Conservation (phyloP, 208 protist genomes). For the Porcisia deanei region DNA sequence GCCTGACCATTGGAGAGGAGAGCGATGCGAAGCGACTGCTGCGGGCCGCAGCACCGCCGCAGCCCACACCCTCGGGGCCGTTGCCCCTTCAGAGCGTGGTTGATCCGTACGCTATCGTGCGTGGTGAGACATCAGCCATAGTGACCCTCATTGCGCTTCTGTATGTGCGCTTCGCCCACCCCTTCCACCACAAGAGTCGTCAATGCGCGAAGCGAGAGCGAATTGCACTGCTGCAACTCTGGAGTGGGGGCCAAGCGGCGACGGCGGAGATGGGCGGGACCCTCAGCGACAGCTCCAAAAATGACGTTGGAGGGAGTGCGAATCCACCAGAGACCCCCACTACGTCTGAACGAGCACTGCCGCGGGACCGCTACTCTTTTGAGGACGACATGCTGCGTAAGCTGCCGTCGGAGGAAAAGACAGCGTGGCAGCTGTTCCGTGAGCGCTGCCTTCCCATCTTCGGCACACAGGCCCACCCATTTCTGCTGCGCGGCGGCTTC, state of each 20-base stretch:
- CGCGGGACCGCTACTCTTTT: conserved; percentile 22
- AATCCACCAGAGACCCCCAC: neutral
- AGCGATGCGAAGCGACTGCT: conserved; percentile 2
- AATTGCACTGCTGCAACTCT: conserved; percentile 66
- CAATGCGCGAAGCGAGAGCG: conserved; percentile 67
- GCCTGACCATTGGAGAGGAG: neutral
- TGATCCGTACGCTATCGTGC: conserved; percentile 71
- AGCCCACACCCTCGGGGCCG: conserved; percentile 34
- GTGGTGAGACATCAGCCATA: conserved; percentile 59
- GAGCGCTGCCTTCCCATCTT: conserved; percentile 83
- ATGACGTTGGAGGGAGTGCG: neutral
- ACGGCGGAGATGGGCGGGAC: conserved; percentile 16
- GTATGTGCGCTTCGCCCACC: conserved; percentile 86
- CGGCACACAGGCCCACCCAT: conserved; percentile 71
- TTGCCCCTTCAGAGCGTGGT: conserved; percentile 75
- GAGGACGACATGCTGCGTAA: conserved; percentile 53
- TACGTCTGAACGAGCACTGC: neutral
- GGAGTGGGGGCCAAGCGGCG: conserved; percentile 49
- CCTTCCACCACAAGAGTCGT: conserved; percentile 88
- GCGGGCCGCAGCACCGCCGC: neutral
- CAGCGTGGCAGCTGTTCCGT: conserved; percentile 88
- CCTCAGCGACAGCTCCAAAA: neutral
- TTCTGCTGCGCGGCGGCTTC: conserved; percentile 88
- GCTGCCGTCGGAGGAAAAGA: conserved; percentile 85
- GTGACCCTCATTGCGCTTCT: conserved; percentile 84